Evolutionary conservation across 2,329 filamentous ascomycete species (phyloP), one percentile per base, ranked within the genome.

Genomic region (Talaromyces atroroseus): DNA sequence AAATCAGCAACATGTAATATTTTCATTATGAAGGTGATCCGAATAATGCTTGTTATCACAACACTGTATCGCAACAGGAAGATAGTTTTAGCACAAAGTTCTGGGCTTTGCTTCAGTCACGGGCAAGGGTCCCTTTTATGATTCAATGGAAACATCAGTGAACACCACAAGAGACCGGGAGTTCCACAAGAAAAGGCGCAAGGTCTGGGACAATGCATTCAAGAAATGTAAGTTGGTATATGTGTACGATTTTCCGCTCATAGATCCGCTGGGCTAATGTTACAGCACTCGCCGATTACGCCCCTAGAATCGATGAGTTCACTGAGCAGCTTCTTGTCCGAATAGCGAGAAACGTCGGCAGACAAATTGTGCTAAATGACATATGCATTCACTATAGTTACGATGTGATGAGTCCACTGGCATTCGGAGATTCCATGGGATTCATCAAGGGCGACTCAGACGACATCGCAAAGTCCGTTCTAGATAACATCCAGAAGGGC

Each of bases 161-260:
- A 51, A 52, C 24, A 42, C 52, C 1, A 45, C 47, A 6, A 48
- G 48, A 32, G 52, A 56, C 32, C 46, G 49, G 20, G 46, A 53
- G 2, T 46, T 49, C 7, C 57, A 58, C 34, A n/a, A 20, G n/a
- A 29, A 45, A 4, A 23, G 48, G 5, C 49, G 54, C 48, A 46
- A 45, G 49, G 53, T 57, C 36, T 57, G 46, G 54, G 46, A 57
- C 49, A 42, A 48, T 34, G 46, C 49, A 7, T 57, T 57, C 24
- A 42, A 52, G 3, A 40, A 52, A 52, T 50, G 48, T 50, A 36
- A 36, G 48, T n/a, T 2, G 32, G 26, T 29, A 29, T n/a, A 21
- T 2, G 16, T 34, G 21, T 14, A n/a, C n/a, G n/a, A n/a, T n/a
- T n/a, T n/a, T 36, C 16, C 26, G 4, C 29, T 3, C 34, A 26